Evolutionary conservation across 768 basidiomycete species (phyloP), one percentile per base, ranked within the genome.

Genomic region (Glaciozyma antarctica): DNA sequence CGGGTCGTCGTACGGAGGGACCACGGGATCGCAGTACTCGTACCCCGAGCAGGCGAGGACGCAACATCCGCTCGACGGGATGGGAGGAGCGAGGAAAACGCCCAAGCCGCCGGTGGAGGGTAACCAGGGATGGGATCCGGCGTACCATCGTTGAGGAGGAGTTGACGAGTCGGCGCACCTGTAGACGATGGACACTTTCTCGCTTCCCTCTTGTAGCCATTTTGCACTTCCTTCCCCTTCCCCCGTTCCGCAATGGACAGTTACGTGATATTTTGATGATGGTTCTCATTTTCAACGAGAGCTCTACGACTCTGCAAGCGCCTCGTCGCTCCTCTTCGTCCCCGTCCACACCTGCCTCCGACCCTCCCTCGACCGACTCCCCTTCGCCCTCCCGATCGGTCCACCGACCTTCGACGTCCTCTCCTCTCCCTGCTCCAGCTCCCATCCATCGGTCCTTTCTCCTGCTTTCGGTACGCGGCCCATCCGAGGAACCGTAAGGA

Each of bases 301-400:
- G 12, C 22, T 26, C 53, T 34, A 26, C 30, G 47, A 6, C 6
- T 48, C n/a, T 21, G 47, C 47, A 48, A 48, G n/a, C 47, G n/a
- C 53, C 28, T 54, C 53, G 26, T 45, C 24, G 24, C 38, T 28
- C 38, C 12, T 26, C 58, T 30, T 59, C 17, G 19, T 22, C 28
- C 30, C 47, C 7, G 58, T 49, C 30, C 32, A 48, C 30, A n/a
- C 24, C 32, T 34, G 7, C 58, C 22, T 59, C 58, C 49, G 30
- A 4, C 26, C 30, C 66, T 60, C 58, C n/a, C 66, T 45, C 38
- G 58, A 53, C 17, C 53, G 26, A 24, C 6, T 28, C 0, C 44
- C 61, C 58, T 67, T 67, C 1, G 66, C 66, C 45, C 44, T n/a
- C 32, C 52, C 22, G 47, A 67, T 67, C 53, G 66, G 66, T 24